Evolutionary conservation across 148 eudicot species (phyloP).

Genomic region (Rhododendron vialii): DNA sequence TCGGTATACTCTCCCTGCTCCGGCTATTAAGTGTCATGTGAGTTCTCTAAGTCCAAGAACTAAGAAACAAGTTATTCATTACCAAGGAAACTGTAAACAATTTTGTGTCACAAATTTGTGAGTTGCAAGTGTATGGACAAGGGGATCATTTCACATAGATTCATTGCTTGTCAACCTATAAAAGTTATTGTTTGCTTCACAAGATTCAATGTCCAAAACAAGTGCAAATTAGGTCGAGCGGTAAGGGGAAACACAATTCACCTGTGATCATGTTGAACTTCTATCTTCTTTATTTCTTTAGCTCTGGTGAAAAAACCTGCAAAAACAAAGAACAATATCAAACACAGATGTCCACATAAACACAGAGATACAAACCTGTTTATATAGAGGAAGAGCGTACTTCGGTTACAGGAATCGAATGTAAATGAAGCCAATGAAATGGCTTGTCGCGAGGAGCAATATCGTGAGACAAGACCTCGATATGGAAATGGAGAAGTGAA

Average conservation of each 20-base stretch:
- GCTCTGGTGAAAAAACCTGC: constrained; percentile 73
- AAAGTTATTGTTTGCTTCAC: not conserved
- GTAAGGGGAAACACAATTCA: constrained; percentile 8
- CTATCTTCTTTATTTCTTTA: constrained; percentile 59
- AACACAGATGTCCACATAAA: not conserved
- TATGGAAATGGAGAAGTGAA: not conserved
- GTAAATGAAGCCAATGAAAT: constrained; percentile 18
- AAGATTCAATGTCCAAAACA: not conserved
- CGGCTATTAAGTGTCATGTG: not conserved
- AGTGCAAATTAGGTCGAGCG: not conserved
- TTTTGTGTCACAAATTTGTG: not conserved
- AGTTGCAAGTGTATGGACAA: not conserved
- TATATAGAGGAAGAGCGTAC: constrained; percentile 21
- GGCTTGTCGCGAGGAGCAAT: not conserved
- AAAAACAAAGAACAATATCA: constrained; percentile 1
- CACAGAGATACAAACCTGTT: not conserved
- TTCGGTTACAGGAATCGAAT: constrained; percentile 27
- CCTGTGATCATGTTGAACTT: constrained; percentile 66
- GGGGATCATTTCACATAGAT: not conserved
- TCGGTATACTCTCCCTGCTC: not conserved
- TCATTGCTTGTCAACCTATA: not conserved
- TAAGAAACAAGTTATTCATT: not conserved
- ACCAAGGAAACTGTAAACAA: not conserved
- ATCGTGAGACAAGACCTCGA: constrained; percentile 1
- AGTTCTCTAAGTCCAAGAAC: not conserved